A percentile compares a stretch with the other conserved stretches of the same genome.
Conservation (phyloP, 2,329 filamentous ascomycete species). For the Corynespora cassiicola region DNA sequence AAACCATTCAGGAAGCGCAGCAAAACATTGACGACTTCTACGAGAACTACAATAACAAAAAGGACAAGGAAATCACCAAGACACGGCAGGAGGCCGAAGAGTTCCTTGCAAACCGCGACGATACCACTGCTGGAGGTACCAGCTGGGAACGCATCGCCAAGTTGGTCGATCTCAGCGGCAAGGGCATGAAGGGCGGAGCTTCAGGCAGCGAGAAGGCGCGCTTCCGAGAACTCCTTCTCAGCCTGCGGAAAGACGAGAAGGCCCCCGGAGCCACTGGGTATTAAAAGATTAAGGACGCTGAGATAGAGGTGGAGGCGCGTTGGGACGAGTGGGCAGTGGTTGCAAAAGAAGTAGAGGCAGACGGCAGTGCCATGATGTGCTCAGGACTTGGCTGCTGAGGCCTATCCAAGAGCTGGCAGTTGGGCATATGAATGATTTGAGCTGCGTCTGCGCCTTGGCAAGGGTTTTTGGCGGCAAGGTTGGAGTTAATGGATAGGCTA, state of each 20-base stretch:
- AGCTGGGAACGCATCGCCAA: constrained; percentile 99
- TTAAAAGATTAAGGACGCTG: constrained; percentile 15
- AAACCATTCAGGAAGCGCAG: constrained; percentile 87
- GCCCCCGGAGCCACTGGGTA: constrained; percentile 65
- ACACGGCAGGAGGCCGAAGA: constrained; percentile 91
- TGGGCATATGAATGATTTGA: constrained; percentile 5
- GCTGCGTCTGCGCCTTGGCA: constrained; percentile 13
- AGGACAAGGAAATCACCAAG: constrained; percentile 90
- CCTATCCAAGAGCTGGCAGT: neutral
- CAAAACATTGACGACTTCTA: constrained; percentile 99
- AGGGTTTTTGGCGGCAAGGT: constrained; percentile 19
- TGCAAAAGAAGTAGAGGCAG: neutral
- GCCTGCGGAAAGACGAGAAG: constrained; percentile 91
- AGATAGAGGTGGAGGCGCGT: constrained; percentile 7
- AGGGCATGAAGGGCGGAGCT: constrained; percentile 84
- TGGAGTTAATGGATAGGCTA: constrained; percentile 31
- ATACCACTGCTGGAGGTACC: constrained; percentile 91
- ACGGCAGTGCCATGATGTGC: constrained; percentile 2
- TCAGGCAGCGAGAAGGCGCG: constrained; percentile 93
- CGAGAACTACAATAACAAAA: constrained; percentile 98
- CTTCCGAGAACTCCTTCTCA: constrained; percentile 88
- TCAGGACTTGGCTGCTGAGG: neutral
- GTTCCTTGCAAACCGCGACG: constrained; percentile 86
- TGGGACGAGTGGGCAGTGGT: neutral
- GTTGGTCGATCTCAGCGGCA: constrained; percentile 95